Evolutionary conservation across 352 stramenopile genomes (phyloP), one percentile per base, ranked within the genome.

Genomic region (Globisporangium nagaii): DNA sequence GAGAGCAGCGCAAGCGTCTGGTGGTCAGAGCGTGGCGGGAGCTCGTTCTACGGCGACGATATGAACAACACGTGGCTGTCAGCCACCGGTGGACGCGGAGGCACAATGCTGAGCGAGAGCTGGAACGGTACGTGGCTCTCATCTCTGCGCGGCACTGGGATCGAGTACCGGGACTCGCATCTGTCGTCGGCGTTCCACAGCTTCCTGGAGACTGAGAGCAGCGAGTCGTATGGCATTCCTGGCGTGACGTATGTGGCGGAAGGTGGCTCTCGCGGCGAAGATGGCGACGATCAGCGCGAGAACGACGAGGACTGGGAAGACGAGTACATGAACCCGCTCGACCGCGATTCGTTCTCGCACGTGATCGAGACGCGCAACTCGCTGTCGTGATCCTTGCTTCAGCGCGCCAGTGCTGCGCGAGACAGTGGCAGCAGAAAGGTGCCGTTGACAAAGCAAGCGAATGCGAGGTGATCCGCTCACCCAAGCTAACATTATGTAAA

Each of bases 11-110:
- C n/a, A 22, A 63, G 50, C 20, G 56, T 77, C 34, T 82, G 71
- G 71, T 77, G 66, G 67, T 76, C 71, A 17, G 69, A 82, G 40
- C 63, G 63, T 8, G 62, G 70, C 10, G 59, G 64, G 0, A 72
- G 56, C 11, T 70, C 62, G 7, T 71, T 71, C 50, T 70, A 71
- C 28, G 64, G 58, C 25, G 69, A 82, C 35, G 69, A 79, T 9
- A 62, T 41, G 28, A 73, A 60, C 54, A 41, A 54, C 35, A 77
- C 68, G 53, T 82, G 66, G 69, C 36, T 79, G 30, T 76, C 71
- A 11, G 62, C 56, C 13, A 63, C 63, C 22, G 60, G 58, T 36
- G 47, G 57, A 3, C 54, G 60, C 39, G 55, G 56, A 42, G 57
- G 62, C 17, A 77, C 65, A 24, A 71, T 75, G 59, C 53, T 75